Evolutionary conservation across 2,329 filamentous ascomycete species (phyloP).

Genomic region (Alternaria gansuensis): DNA sequence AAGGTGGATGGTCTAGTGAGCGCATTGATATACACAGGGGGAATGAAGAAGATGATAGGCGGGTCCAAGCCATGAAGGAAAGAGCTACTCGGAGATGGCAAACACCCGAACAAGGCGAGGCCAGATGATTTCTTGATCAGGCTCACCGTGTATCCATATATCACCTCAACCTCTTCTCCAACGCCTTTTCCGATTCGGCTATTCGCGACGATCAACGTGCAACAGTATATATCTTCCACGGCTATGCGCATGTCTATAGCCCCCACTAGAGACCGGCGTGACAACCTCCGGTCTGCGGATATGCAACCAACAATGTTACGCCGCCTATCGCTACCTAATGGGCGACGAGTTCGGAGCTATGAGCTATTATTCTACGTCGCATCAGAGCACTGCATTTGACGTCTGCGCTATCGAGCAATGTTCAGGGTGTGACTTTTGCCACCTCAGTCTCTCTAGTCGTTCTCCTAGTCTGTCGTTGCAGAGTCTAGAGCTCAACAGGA

Average conservation of each 20-base stretch:
- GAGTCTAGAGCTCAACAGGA: background rate
- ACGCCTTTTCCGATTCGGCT: background rate
- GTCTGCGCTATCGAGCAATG: background rate
- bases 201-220: background rate
- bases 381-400: background rate
- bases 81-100: background rate
- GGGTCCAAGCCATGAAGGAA: background rate
- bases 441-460: background rate
- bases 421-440: background rate
- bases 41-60: background rate
- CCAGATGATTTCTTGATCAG: background rate
- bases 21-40: background rate
- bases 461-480: background rate
- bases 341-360: background rate
- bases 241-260: background rate
- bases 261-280: background rate
- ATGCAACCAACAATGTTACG: slow-evolving; percentile 5
- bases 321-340: slow-evolving; percentile 5
- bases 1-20: background rate
- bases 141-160: background rate
- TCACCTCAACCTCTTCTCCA: background rate
- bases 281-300: background rate
- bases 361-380: background rate
- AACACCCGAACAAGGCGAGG: background rate
- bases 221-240: background rate